Evolutionary conservation across 129 eudicot genomes (phyloP), one percentile per base, ranked within the genome.

Genomic region (Rutidosis leptorrhynchoides): DNA sequence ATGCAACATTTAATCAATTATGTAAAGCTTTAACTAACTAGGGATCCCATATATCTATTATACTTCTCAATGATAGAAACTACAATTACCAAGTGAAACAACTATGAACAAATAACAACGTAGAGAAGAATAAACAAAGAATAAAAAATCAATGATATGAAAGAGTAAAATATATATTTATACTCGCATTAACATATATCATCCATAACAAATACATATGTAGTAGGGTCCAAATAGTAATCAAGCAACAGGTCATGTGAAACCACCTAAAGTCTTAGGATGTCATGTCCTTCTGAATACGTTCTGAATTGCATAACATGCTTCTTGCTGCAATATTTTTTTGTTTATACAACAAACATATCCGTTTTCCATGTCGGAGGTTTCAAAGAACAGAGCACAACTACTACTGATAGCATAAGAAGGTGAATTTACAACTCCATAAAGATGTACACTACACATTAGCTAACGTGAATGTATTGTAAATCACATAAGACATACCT

Each of bases 401-500:
- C 59, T 28, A 43, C n/a, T n/a, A n/a, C 59, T 15, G 19, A 57
- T 58, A 11, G 24, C 24, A 4, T 15, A 59, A 14, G 30, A 42
- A 58, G 58, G 12, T 2, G 43, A 45, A 59, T 2, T 20, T 45
- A 26, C 15, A 24, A 25, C 11, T 72, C 55, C 26, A 26, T 54
- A 53, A 4, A 55, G 7, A 73, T 25, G 17, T 54, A 73, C 29
- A 64, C 16, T 17, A 20, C 45, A 35, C 5, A 62, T 24, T n/a
- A 22, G 30, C 23, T 12, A 28, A 58, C 3, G 7, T 60, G 14
- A 27, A 15, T 12, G 7, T 2, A 2, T 46, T 40, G 46, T 58
- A 30, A 46, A 12, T 27, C 28, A 22, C 21, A 49, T 49, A 19
- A 46, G 19, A 1, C 55, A 49, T 49, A 49, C 94, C 90, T 89